Percentiles rank a stretch among this genome's conserved stretches.
Evolutionary conservation across 2,329 filamentous ascomycete genomes (phyloP).

Genomic region (Helotiales sp.): DNA sequence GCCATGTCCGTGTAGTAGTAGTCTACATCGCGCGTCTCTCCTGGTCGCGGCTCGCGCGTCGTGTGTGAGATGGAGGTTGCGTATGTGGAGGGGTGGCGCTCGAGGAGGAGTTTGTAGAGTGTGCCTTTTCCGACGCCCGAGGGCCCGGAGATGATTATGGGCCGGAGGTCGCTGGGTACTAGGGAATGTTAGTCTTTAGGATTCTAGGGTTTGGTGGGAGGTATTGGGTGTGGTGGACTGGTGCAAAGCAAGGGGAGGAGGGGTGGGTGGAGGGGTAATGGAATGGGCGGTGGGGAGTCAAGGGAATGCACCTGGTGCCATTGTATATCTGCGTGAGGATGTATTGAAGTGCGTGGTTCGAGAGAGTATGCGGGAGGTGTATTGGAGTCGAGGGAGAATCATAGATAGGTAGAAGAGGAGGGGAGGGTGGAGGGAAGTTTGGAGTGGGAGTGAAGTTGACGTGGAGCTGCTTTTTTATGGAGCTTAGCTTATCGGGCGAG

Average conservation of each 20-base stretch:
- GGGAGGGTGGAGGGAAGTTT: background rate
- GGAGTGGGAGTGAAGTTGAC: constrained; percentile 9
- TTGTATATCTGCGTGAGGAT: constrained; percentile 33
- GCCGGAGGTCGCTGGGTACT: constrained; percentile 49
- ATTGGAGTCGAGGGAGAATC: constrained; percentile 28
- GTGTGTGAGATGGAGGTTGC: constrained; percentile 73
- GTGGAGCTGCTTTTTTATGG: constrained; percentile 19
- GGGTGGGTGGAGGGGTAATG: constrained; percentile 22
- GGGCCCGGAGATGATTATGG: constrained; percentile 80
- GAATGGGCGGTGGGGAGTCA: constrained; percentile 19
- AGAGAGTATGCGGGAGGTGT: constrained; percentile 28
- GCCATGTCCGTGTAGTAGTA: constrained; percentile 78
- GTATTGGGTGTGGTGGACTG: constrained; percentile 8
- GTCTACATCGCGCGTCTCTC: constrained; percentile 76
- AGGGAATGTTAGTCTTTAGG: constrained; percentile 7
- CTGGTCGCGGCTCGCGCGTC: constrained; percentile 75
- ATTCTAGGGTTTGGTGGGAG: constrained; percentile 13
- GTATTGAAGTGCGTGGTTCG: constrained; percentile 28
- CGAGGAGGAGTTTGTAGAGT: constrained; percentile 74
- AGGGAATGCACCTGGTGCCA: constrained; percentile 40
- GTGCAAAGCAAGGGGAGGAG: constrained; percentile 4
- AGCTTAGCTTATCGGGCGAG: constrained; percentile 22
- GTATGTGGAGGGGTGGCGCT: constrained; percentile 59
- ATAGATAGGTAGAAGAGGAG: background rate
- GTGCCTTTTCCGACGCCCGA: constrained; percentile 84